phyloP scores from a whole-genome alignment of 352 stramenopile genomes.

The Thraustochytrium sp. region DNA sequence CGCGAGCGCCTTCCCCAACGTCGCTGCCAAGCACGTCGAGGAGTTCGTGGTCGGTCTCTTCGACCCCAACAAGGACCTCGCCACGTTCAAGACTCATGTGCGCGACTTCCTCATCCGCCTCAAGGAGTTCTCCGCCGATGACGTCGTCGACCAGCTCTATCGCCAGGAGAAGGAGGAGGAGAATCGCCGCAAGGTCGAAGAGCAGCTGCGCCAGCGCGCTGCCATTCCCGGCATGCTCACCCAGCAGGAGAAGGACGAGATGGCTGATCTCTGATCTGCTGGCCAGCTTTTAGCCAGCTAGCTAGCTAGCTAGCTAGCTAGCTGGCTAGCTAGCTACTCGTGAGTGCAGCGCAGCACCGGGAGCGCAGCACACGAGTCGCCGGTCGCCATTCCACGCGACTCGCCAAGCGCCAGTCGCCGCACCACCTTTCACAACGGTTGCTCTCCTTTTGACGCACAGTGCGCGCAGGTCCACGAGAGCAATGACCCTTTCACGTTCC shows the following conservation, averaged over 20 bases:
- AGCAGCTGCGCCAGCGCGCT: conserved; percentile 49
- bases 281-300: no score
- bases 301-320: no score
- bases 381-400: no score
- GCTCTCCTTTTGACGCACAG: no score
- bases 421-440: no score
- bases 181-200: conserved; percentile 54
- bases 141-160: conserved; percentile 56
- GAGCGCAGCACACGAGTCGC: no score
- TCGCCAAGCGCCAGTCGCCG: no score
- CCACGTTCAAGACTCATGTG: conserved; percentile 96
- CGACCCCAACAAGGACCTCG: conserved; percentile 92
- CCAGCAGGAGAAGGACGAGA: conserved; percentile 45
- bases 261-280: conserved; percentile 43
- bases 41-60: conserved; percentile 96
- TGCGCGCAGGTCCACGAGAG: no score
- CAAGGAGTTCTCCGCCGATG: conserved; percentile 65
- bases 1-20: conserved; percentile 91
- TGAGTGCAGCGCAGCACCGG: no score
- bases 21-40: conserved; percentile 81
- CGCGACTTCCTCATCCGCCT: conserved; percentile 98
- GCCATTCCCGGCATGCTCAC: conserved; percentile 41
- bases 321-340: no score
- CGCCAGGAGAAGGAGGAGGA: conserved; percentile 52
- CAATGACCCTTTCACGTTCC: no score